Evolutionary conservation across 2,329 filamentous ascomycete genomes (phyloP).

Genomic region (Falciphora oryzae): DNA sequence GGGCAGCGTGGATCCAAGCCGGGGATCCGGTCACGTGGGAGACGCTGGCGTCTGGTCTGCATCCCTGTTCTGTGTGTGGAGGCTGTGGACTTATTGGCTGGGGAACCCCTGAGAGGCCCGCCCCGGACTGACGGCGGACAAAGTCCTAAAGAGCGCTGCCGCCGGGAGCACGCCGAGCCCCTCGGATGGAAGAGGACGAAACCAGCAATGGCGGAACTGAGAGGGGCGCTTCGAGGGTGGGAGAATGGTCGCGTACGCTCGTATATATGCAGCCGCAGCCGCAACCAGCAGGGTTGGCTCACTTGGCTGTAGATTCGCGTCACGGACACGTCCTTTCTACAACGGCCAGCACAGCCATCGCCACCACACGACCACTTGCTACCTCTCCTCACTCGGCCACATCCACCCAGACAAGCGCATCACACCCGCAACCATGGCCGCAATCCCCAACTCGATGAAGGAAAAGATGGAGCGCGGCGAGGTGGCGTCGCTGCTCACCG

Average conservation of each 20-base stretch:
- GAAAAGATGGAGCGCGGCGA: background rate
- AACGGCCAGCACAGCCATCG: background rate
- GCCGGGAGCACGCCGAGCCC: background rate
- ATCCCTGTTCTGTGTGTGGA: background rate
- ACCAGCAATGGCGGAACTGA: background rate
- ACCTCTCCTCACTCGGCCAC: background rate
- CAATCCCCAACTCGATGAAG: constrained; percentile 3
- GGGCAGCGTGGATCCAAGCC: too few species aligned
- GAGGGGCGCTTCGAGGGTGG: too few species aligned
- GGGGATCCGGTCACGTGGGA: background rate
- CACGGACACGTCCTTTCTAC: background rate
- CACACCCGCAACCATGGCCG: background rate
- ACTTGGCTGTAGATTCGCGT: too few species aligned
- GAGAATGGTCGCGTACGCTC: background rate
- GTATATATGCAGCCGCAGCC: background rate
- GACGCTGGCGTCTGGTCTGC: too few species aligned
- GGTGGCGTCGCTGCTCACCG: constrained; percentile 2
- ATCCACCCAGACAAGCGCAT: too few species aligned
- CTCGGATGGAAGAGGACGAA: background rate
- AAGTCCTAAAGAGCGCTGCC: background rate
- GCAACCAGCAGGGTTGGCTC: too few species aligned
- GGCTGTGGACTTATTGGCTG: background rate
- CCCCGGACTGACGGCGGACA: background rate
- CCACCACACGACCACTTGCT: background rate
- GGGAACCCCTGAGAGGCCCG: background rate